Evolutionary conservation across 2,329 filamentous ascomycete genomes (phyloP).

Genomic region (Apiospora rasikravindrae): DNA sequence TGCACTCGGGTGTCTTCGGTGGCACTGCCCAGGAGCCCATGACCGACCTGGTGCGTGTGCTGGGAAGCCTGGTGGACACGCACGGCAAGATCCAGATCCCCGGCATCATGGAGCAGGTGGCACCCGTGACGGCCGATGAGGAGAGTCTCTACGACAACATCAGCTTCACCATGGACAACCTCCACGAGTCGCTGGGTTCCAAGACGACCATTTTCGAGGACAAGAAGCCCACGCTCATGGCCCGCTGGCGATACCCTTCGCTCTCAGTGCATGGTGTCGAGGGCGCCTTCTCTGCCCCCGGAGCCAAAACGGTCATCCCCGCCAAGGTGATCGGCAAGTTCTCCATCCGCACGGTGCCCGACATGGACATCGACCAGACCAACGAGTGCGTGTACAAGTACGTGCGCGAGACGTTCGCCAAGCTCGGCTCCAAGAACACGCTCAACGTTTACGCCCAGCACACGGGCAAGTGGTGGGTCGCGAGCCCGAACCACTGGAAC

Average conservation of each 20-base stretch:
- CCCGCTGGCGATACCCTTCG: conserved; percentile 92
- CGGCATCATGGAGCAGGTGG: conserved; percentile 93
- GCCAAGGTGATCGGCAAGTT: conserved; percentile 99
- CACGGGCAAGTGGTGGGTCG: conserved; percentile 98
- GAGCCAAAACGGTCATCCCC: conserved; percentile 97
- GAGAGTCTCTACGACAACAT: conserved; percentile 87
- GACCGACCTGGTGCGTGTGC: conserved; percentile 87
- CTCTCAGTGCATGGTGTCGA: conserved; percentile 94
- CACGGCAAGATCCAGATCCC: conserved; percentile 92
- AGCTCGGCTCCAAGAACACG: conserved; percentile 90
- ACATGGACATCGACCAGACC: conserved; percentile 94
- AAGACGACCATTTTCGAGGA: conserved; percentile 84
- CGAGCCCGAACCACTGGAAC: conserved; percentile 98
- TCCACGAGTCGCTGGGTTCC: conserved; percentile 90
- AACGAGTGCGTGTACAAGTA: conserved; percentile 85
- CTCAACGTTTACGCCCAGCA: conserved; percentile 83
- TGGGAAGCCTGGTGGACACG: conserved; percentile 85
- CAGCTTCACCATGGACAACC: conserved; percentile 93
- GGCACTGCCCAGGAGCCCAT: conserved; percentile 97
- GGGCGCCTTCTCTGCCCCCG: conserved; percentile 89
- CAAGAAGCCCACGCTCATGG: conserved; percentile 94
- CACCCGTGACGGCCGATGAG: conserved; percentile 85
- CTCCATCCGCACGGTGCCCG: conserved; percentile 93
- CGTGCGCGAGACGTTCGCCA: conserved; percentile 82
- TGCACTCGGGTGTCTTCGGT: conserved; percentile 97